Evolutionary conservation across 2,329 filamentous ascomycete genomes (phyloP).

Genomic region (Alternaria ventricosa): DNA sequence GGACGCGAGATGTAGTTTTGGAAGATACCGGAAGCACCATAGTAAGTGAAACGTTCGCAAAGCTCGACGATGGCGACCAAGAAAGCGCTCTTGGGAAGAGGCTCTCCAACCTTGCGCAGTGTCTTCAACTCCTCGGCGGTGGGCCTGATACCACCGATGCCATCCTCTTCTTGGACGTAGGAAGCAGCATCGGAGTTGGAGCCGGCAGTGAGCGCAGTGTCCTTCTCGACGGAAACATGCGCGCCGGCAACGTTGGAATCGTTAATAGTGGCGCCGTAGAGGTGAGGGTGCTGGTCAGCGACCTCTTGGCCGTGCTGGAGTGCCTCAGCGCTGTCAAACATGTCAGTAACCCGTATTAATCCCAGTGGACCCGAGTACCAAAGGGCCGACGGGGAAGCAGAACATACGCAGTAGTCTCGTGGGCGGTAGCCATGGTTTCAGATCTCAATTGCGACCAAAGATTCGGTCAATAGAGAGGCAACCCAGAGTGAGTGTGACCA

Average conservation of each 20-base stretch:
- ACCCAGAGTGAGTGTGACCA: conserved; percentile 6
- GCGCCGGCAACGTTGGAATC: conserved; percentile 25
- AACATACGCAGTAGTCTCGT: conserved; percentile 41
- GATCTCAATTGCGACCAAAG: conserved; percentile 14
- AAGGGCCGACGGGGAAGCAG: not conserved
- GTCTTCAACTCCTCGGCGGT: conserved; percentile 52
- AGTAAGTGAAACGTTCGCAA: conserved; percentile 59
- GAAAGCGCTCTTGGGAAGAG: conserved; percentile 55
- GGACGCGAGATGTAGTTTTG: conserved; percentile 58
- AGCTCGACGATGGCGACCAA: conserved; percentile 58
- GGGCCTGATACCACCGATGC: conserved; percentile 46
- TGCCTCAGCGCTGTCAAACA: conserved; percentile 35
- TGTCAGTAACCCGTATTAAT: conserved; percentile 3
- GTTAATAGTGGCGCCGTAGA: conserved; percentile 35
- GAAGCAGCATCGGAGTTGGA: conserved; percentile 23
- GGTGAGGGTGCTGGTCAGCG: conserved; percentile 37
- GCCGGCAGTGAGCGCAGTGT: not conserved
- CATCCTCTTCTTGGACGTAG: conserved; percentile 33
- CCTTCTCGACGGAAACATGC: conserved; percentile 29
- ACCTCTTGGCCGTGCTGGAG: conserved; percentile 36
- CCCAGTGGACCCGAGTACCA: not conserved
- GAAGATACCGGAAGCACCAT: conserved; percentile 55
- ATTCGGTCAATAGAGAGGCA: conserved; percentile 15
- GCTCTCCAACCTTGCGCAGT: conserved; percentile 55
- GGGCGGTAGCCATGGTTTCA: conserved; percentile 32